These are phyloP conservation scores for Leishmania martiniquensis DNA, from an alignment of 208 protist genomes.

Conservation along the genomic window DNA sequence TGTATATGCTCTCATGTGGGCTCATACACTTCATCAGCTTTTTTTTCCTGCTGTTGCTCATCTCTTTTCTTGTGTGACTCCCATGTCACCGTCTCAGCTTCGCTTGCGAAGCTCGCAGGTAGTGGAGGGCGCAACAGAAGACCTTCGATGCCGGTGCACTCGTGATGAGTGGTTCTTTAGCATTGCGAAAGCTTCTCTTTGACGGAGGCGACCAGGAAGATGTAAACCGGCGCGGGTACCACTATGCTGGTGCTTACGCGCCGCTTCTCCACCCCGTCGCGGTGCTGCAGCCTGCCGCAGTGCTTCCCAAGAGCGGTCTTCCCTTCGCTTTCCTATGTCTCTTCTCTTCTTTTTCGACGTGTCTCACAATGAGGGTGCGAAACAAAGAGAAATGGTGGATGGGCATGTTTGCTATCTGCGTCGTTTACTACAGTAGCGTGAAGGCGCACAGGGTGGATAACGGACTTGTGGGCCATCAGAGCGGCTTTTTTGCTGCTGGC, in stretches of 20 bases:
- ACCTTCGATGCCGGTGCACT: not conserved
- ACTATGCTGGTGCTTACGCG: conserved; percentile 67
- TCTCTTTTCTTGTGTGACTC: not conserved
- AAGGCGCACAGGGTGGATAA: conserved; percentile 90
- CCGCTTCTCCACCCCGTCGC: conserved; percentile 45
- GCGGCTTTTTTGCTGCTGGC: conserved; percentile 83
- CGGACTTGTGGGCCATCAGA: conserved; percentile 83
- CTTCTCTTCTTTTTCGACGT: conserved; percentile 51
- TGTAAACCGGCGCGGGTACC: conserved; percentile 64
- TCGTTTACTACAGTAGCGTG: conserved; percentile 78
- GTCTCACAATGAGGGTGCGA: conserved; percentile 75
- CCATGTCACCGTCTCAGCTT: not conserved
- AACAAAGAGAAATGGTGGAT: conserved; percentile 89
- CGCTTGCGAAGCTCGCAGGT: not conserved
- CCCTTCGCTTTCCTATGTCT: conserved; percentile 51
- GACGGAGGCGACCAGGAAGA: conserved; percentile 44
- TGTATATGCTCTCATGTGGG: too few relatives aligned
- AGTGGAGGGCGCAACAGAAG: not conserved
- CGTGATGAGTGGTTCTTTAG: conserved; percentile 72
- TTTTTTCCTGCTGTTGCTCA: not conserved
- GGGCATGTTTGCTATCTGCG: conserved; percentile 75
- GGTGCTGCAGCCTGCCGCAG: conserved; percentile 55
- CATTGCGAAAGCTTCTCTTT: conserved; percentile 75
- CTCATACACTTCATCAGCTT: too few relatives aligned
- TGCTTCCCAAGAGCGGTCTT: conserved; percentile 64